A percentile compares a stretch with the other conserved stretches of the same genome.
Conservation (phyloP, 163 green algal species). For the Chlorella variabilis region DNA sequence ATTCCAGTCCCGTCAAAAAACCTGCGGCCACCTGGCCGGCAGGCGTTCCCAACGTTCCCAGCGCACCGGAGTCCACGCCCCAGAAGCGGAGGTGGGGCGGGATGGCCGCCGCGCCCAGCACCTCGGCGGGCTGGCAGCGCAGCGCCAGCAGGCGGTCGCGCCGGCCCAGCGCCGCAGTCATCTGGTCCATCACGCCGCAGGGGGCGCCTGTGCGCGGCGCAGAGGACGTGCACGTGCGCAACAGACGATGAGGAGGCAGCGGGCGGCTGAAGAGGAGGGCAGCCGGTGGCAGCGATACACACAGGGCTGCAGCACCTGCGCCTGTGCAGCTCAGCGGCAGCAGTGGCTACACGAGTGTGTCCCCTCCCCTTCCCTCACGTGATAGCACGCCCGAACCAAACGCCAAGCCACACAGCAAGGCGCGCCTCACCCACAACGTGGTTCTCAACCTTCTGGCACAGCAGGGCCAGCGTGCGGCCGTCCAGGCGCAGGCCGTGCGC, state of each 20-base stretch:
- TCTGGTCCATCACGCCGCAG: conserved; percentile 97
- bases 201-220: conserved; percentile 79
- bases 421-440: conserved; percentile 69
- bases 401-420: too few species aligned
- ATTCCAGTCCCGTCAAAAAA: too few species aligned
- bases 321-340: background rate
- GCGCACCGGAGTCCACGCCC: conserved; percentile 86
- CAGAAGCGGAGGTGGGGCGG: conserved; percentile 77
- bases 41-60: too few species aligned
- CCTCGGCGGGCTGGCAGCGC: conserved; percentile 83
- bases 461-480: conserved; percentile 74
- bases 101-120: conserved; percentile 73
- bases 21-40: too few species aligned
- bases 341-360: too few species aligned
- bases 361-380: too few species aligned
- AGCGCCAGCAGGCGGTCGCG: conserved; percentile 78
- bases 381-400: too few species aligned
- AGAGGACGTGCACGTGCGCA: too few species aligned
- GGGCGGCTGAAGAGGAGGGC: too few species aligned
- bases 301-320: too few species aligned
- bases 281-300: too few species aligned
- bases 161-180: conserved; percentile 77
- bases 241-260: background rate
- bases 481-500: conserved; percentile 62
- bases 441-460: conserved; percentile 95